Base-by-base conservation (phyloP, 2,329 filamentous ascomycete genomes). In the Elsinoe perseae region DNA sequence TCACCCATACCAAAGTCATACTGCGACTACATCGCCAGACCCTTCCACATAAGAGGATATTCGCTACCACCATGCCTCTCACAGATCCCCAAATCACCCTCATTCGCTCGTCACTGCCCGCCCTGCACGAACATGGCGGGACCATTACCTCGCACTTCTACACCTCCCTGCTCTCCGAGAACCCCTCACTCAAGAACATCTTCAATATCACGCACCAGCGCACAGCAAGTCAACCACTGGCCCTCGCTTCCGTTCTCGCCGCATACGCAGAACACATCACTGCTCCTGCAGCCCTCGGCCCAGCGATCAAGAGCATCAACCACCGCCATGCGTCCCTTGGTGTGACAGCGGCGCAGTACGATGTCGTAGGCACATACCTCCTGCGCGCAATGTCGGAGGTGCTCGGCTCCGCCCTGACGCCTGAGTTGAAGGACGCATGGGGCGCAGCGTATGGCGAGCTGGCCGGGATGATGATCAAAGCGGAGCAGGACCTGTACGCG, bases 271-370 rank as follows among this genome's bases (percentile, higher is more conserved):
- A 79, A 58, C 82, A 89, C 70, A 86, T 89, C 68, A 81, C 85
- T 68, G 78, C 89, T 65, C 77, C 88, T 0, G 78, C 76, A 46
- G 79, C 74, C 18, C 75, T 90, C 3, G 68, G 68, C 10, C 75
- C 79, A 0, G 74, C 77, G 0, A 69, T 82, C 12, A 83, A 88
- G 68, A 80, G 84, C 64, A 89, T 92, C 61, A 86, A 83, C 68
- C 81, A 89, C 68, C 89, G 89, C 70, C 86, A 90, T 68, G 85
- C 80, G 58, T 86, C 82, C 0, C 75, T 90, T 1, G 81, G 81
- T 63, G 82, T 90, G 65, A 75, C 74, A 56, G 79, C 85, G 0
- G 82, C 86, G 36, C 82, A 89, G 60, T 90, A 89, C 69, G 75
- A 77, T 30, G 79, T 88, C 42, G 85, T 90, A 2, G 86, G 83